phyloP scores from a whole-genome alignment of 495 filamentous ascomycete genomes.

The Mytilinidion resinicola region DNA sequence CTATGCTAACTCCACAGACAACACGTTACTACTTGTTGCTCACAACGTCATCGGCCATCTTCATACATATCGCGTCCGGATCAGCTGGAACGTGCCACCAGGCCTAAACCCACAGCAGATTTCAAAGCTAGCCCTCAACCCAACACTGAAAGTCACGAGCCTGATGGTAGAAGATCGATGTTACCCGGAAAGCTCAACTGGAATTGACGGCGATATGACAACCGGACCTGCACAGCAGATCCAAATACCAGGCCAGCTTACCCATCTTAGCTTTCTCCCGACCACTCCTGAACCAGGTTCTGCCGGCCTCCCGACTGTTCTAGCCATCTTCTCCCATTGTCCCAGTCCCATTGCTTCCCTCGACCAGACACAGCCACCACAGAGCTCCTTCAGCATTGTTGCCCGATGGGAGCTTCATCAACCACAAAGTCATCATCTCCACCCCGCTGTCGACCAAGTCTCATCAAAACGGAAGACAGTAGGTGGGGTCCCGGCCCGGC shows the following conservation, averaged over 20 bases:
- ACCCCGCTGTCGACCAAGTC: conserved; percentile 69
- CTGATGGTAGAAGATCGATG: conserved; percentile 25
- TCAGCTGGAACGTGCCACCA: conserved; percentile 34
- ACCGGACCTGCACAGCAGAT: conserved; percentile 6
- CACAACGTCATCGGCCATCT: conserved; percentile 28
- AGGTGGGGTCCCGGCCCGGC: conserved; percentile 33
- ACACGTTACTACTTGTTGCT: conserved; percentile 32
- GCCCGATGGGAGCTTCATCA: conserved; percentile 69
- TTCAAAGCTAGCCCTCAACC: conserved; percentile 11
- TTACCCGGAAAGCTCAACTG: conserved; percentile 13
- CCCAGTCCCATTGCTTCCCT: conserved; percentile 31
- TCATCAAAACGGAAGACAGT: conserved; percentile 54
- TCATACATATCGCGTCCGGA: conserved; percentile 34
- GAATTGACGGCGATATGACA: conserved; percentile 6
- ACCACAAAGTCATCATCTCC: conserved; percentile 51
- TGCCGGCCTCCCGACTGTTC: conserved; percentile 52
- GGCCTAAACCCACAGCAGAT: conserved; percentile 16
- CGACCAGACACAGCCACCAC: conserved; percentile 47
- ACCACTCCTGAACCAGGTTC: conserved; percentile 30
- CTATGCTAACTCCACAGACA: conserved; percentile 20
- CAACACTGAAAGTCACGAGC: conserved; percentile 17
- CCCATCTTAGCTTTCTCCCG: conserved; percentile 33
- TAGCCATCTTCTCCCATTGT: conserved; percentile 66
- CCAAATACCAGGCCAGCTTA: conserved; percentile 21
- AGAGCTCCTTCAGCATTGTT: conserved; percentile 60